Conservation (phyloP, 2,329 filamentous ascomycete species). For the Pestalotiopsis sp. region DNA sequence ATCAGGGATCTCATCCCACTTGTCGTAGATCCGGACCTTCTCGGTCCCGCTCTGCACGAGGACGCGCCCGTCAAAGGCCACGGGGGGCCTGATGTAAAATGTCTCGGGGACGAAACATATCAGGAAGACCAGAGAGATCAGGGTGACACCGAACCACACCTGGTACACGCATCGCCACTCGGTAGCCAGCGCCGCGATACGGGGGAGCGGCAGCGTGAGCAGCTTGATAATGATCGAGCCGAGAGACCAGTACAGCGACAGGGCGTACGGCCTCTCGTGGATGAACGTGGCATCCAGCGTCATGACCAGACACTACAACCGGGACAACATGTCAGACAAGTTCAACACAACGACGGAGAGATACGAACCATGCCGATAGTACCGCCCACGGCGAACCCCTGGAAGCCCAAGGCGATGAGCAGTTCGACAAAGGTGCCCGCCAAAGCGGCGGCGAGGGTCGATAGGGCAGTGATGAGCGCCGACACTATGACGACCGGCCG, state of each 20-base stretch:
- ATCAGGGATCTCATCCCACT: slow-evolving; percentile 27
- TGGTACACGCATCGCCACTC: slow-evolving; percentile 38
- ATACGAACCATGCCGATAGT: slow-evolving; percentile 31
- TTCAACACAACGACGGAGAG: neutral
- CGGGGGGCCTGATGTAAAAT: slow-evolving; percentile 41
- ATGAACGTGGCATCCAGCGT: slow-evolving; percentile 43
- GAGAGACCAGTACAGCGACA: slow-evolving; percentile 38
- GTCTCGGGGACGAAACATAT: slow-evolving; percentile 38
- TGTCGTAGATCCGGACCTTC: slow-evolving; percentile 39
- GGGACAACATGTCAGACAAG: neutral
- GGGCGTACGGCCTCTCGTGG: slow-evolving; percentile 35
- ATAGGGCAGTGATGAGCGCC: slow-evolving; percentile 28
- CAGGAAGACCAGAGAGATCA: slow-evolving; percentile 28
- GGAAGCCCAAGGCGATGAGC: slow-evolving; percentile 31
- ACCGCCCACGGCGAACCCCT: slow-evolving; percentile 36
- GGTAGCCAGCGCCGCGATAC: slow-evolving; percentile 25
- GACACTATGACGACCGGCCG: slow-evolving; percentile 37
- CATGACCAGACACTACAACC: slow-evolving; percentile 33
- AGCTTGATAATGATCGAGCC: slow-evolving; percentile 27
- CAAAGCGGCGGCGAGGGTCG: slow-evolving; percentile 29
- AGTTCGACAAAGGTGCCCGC: slow-evolving; percentile 30
- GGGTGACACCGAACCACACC: slow-evolving; percentile 29
- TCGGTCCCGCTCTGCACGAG: slow-evolving; percentile 39
- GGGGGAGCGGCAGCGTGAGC: slow-evolving; percentile 28
- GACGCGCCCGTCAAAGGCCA: slow-evolving; percentile 43